phyloP scores from a whole-genome alignment of 176 grass and related monocot genomes.

The Alopecurus myosuroides region DNA sequence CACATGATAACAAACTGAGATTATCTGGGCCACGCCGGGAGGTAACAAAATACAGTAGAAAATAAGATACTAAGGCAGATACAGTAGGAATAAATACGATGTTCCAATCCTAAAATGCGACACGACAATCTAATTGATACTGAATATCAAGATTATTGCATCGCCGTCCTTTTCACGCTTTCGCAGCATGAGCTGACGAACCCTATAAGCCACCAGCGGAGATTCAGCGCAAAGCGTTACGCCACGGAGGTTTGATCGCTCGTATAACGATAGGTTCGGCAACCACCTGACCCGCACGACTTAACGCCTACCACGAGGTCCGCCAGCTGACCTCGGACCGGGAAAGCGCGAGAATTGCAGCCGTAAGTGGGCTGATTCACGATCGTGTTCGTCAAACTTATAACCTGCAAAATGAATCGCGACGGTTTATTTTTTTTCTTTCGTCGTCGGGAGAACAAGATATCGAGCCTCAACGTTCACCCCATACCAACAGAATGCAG shows the following conservation, averaged over 20 bases:
- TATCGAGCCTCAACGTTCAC: slow-evolving; percentile 22
- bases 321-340: slow-evolving; percentile 85
- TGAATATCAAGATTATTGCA: slow-evolving; percentile 37
- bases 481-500: slow-evolving; percentile 19
- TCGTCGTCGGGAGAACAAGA: slow-evolving; percentile 36
- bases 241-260: slow-evolving; percentile 22
- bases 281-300: slow-evolving; percentile 45
- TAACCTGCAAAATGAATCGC: slow-evolving; percentile 99
- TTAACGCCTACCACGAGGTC: slow-evolving; percentile 94
- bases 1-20: slow-evolving; percentile 14
- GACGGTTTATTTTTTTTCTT: slow-evolving; percentile 53
- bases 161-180: slow-evolving; percentile 27
- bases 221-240: slow-evolving; percentile 42
- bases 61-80: slow-evolving; percentile 32
- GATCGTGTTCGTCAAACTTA: slow-evolving; percentile 95
- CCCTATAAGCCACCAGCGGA: slow-evolving; percentile 19
- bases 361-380: slow-evolving; percentile 93
- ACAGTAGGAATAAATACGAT: slow-evolving; percentile 36
- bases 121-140: slow-evolving; percentile 30
- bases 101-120: slow-evolving; percentile 24
- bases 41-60: slow-evolving; percentile 37
- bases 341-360: slow-evolving; percentile 98
- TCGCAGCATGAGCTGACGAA: slow-evolving; percentile 27
- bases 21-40: neutral
- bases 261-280: slow-evolving; percentile 47